Evolutionary conservation across 2,329 filamentous ascomycete genomes (phyloP), one percentile per base, ranked within the genome.

Genomic region (Colletotrichum sp.): DNA sequence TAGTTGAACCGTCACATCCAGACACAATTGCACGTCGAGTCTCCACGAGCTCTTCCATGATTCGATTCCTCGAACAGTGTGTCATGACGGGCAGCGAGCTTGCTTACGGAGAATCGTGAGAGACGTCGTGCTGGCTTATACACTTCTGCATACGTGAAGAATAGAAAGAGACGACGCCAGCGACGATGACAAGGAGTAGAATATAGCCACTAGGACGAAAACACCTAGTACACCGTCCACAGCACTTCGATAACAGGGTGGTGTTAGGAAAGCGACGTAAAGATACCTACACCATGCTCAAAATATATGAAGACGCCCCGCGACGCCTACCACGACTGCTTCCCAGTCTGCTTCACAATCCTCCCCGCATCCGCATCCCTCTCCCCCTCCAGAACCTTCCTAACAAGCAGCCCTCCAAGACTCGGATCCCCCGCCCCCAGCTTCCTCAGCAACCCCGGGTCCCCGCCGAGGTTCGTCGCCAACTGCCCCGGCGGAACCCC

Each of bases 351-450:
- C 11, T 15, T 61, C 63, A 88, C 78, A 13, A 85, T 80, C 78
- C 81, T 85, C 7, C 87, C 87, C 27, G 81, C 81, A 78, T 88
- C 84, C 2, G 57, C 79, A 81, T 89, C 87, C 36, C 84, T 78
- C 69, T 80, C 75, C 0, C 87, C 87, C 71, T 88, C 83, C 15
- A 88, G 77, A 0, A 88, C 86, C 65, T 80, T 79, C 61, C 80
- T 80, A 16, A 88, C 80, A 25, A 88, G 84, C 44, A 80, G 76
- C 4, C 84, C 87, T 6, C 84, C 86, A 25, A 85, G 49, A 36
- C 82, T 80, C 1, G 82, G 81, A 74, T 88, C 80, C 15, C 80
- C 71, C 9, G 83, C 83, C 0, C 83, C 82, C 52, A 69, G 64
- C 65, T 76, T 77, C 66, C 11, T 69, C 25, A 19, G 15, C 59